Evolutionary conservation across 1,284 basidiomycete species (phyloP).

Genomic region (Ustilago bromivora): DNA sequence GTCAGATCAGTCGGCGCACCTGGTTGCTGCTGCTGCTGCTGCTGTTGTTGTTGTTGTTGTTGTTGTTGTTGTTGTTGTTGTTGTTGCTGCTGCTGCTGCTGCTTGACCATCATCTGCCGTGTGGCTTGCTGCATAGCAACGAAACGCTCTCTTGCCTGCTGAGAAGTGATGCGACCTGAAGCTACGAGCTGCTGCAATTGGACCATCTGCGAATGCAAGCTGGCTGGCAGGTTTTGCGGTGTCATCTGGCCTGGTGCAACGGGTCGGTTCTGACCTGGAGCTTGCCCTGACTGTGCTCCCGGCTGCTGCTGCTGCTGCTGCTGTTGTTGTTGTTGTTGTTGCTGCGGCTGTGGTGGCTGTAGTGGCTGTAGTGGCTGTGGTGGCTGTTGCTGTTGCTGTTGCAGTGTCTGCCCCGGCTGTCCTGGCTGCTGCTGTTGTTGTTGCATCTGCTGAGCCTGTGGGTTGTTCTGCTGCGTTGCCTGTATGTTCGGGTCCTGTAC

Average conservation of each 20-base stretch:
- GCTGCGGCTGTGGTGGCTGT: constrained; percentile 14
- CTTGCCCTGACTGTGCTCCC: constrained; percentile 5
- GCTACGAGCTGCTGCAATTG: constrained; percentile 58
- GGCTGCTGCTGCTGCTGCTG: constrained; percentile 21
- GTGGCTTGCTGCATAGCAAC: constrained; percentile 59
- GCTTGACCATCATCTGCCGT: constrained; percentile 52
- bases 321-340: neutral
- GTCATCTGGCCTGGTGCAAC: constrained; percentile 21
- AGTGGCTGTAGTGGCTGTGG: too few species aligned
- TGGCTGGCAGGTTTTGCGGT: constrained; percentile 40
- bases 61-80: constrained; percentile 19
- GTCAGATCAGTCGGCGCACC: constrained; percentile 14
- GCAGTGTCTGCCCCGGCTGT: constrained; percentile 1
- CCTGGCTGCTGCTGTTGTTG: constrained; percentile 17
- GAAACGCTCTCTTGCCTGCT: constrained; percentile 61
- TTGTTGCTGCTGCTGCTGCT: constrained; percentile 38
- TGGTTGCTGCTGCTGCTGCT: constrained; percentile 17
- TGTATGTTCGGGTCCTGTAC: constrained; percentile 19
- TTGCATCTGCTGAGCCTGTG: constrained; percentile 14
- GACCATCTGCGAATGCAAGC: constrained; percentile 57
- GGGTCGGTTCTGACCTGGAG: constrained; percentile 19
- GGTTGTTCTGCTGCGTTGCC: constrained; percentile 11
- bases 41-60: constrained; percentile 20
- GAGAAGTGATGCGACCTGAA: constrained; percentile 56
- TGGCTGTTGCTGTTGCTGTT: constrained; percentile 21